phyloP scores from a whole-genome alignment of 805 yeast genomes.

The Komagataella populi region DNA sequence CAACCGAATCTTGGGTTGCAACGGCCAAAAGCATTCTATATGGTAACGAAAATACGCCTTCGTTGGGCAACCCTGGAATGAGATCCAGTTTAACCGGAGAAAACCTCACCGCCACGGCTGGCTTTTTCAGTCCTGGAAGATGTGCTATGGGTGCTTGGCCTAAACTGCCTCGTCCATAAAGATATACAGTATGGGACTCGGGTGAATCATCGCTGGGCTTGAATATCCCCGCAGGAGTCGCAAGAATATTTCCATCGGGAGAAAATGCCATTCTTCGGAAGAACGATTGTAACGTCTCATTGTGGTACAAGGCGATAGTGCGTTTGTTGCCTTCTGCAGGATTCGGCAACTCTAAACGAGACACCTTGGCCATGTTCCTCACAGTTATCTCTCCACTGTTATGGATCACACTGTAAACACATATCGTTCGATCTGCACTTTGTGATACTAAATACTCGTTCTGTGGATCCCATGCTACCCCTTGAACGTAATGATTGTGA shows the following conservation, averaged over 20 bases:
- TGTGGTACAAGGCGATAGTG: conserved; percentile 49
- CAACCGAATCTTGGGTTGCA: conserved; percentile 79
- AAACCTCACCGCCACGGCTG: conserved; percentile 74
- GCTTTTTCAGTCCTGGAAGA: conserved; percentile 67
- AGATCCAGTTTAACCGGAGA: conserved; percentile 50
- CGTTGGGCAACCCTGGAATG: conserved; percentile 1
- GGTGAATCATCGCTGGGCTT: conserved; percentile 13
- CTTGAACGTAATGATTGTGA: conserved; percentile 88
- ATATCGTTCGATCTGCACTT: conserved; percentile 77
- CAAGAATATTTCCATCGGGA: conserved; percentile 74
- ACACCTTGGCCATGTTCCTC: conserved; percentile 11
- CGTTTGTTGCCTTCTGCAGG: conserved; percentile 13
- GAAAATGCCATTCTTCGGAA: conserved; percentile 79
- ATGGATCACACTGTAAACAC: conserved; percentile 38
- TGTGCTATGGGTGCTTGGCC: conserved; percentile 62
- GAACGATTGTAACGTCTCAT: conserved; percentile 82
- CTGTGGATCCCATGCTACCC: conserved; percentile 90
- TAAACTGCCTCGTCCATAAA: conserved; percentile 62
- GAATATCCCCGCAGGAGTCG: conserved; percentile 67
- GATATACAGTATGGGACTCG: conserved; percentile 52
- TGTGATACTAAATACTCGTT: conserved; percentile 73
- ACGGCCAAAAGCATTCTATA: conserved; percentile 84
- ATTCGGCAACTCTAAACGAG: conserved; percentile 11
- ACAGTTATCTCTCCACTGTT: conserved; percentile 12
- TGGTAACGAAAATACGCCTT: conserved; percentile 38